phyloP scores from a whole-genome alignment of 352 stramenopile species.

The Phytophthora europaea region DNA sequence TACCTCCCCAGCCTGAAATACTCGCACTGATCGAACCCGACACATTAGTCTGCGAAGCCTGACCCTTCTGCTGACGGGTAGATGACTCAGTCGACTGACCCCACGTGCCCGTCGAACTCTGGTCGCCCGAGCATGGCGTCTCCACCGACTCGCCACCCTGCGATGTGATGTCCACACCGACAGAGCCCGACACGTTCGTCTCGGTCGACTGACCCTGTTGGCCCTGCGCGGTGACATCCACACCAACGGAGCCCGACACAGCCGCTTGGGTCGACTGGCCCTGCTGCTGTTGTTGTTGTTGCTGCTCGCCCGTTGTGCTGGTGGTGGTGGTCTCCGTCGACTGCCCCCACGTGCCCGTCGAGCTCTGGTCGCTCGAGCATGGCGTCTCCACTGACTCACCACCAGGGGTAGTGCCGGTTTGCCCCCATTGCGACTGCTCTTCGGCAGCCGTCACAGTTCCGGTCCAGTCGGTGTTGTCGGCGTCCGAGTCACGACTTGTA shows the following conservation, averaged over 20 bases:
- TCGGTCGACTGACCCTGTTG: slow-evolving; percentile 6
- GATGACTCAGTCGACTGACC: slow-evolving; percentile 1
- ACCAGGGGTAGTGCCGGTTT: slow-evolving; percentile 11
- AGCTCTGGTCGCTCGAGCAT: slow-evolving; percentile 27
- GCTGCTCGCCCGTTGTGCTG: background rate
- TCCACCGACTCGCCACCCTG: slow-evolving; percentile 7
- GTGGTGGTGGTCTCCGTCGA: slow-evolving; percentile 15
- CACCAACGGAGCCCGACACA: slow-evolving; percentile 13
- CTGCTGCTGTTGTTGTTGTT: slow-evolving; percentile 16
- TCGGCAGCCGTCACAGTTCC: slow-evolving; percentile 18
- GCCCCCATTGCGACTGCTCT: background rate
- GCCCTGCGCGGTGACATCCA: slow-evolving; percentile 14
- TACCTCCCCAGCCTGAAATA: background rate
- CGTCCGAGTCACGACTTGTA: slow-evolving; percentile 13
- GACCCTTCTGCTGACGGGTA: background rate
- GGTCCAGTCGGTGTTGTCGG: slow-evolving; percentile 24
- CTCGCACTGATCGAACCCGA: background rate
- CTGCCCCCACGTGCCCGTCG: slow-evolving; percentile 20
- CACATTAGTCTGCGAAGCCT: background rate
- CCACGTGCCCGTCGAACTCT: slow-evolving; percentile 6
- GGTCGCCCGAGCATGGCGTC: slow-evolving; percentile 10
- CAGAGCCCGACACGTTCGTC: slow-evolving; percentile 7
- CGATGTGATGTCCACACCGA: slow-evolving; percentile 7
- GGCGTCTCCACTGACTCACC: slow-evolving; percentile 24
- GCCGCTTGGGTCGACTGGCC: slow-evolving; percentile 16